A percentile compares a stretch with the other conserved stretches of the same genome.
These are phyloP conservation scores for Tephrocybe sp. DNA, from an alignment of 768 basidiomycete species.

Conservation along the genomic window DNA sequence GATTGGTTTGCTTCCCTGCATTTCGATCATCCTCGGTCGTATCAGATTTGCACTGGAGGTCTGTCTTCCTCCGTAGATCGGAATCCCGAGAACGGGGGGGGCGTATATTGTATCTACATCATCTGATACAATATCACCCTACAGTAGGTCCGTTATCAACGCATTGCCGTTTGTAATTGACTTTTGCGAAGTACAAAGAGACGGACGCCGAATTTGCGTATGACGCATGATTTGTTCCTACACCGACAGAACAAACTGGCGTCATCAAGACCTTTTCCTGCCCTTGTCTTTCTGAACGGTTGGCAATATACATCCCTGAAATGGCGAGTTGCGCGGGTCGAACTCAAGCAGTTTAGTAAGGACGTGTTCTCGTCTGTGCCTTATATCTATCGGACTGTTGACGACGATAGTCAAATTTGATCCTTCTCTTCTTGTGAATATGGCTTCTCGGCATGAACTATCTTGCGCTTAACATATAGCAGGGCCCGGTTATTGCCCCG, in stretches of 20 bases:
- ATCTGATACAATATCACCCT: background rate
- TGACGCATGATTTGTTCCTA: too few relatives aligned
- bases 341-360: too few relatives aligned
- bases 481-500: background rate
- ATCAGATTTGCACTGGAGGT: background rate
- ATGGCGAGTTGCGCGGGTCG: too few relatives aligned
- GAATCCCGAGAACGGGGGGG: background rate
- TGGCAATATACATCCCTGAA: too few relatives aligned
- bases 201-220: too few relatives aligned
- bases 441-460: background rate
- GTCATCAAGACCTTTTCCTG: too few relatives aligned
- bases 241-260: too few relatives aligned
- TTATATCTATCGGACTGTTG: too few relatives aligned
- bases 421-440: too few relatives aligned
- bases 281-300: too few relatives aligned
- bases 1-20: background rate
- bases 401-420: too few relatives aligned
- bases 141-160: conserved; percentile 3
- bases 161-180: background rate
- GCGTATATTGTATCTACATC: background rate
- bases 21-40: background rate
- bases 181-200: background rate
- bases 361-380: too few relatives aligned
- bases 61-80: conserved; percentile 2
- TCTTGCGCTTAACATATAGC: background rate